A percentile compares a stretch with the other conserved stretches of the same genome.
phyloP scores from a whole-genome alignment of 345 rosid genomes.

The Aquilaria yunnanensis region DNA sequence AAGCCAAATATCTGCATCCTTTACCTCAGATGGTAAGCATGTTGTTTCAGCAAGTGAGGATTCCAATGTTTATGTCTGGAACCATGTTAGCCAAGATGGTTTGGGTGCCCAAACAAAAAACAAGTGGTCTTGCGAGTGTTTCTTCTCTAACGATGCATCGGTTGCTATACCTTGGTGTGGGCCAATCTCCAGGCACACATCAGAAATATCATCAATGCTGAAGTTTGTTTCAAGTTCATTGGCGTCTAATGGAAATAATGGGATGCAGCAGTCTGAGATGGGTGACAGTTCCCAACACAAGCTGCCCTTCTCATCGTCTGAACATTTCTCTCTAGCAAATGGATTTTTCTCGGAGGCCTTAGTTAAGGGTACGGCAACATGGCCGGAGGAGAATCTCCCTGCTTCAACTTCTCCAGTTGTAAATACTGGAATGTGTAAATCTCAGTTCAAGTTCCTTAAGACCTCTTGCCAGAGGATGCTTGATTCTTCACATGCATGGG shows the following conservation, averaged over 20 bases:
- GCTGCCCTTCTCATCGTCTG: slow-evolving; percentile 25
- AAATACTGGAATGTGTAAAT: slow-evolving; percentile 24
- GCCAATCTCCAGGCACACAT: neutral
- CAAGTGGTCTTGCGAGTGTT: slow-evolving; percentile 28
- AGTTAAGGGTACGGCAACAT: slow-evolving; percentile 41
- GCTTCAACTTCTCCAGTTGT: slow-evolving; percentile 12
- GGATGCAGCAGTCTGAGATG: slow-evolving; percentile 9
- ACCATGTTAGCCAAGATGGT: slow-evolving; percentile 17
- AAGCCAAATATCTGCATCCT: slow-evolving; percentile 32
- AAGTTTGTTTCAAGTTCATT: neutral
- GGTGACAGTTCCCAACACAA: slow-evolving; percentile 21
- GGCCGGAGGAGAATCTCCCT: slow-evolving; percentile 53
- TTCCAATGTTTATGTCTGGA: slow-evolving; percentile 39
- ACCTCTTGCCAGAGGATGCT: slow-evolving; percentile 17
- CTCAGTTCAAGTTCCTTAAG: slow-evolving; percentile 30
- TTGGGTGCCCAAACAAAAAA: slow-evolving; percentile 19
- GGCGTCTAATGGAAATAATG: slow-evolving; percentile 7
- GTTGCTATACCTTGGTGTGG: slow-evolving; percentile 31
- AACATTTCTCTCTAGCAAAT: slow-evolving; percentile 12
- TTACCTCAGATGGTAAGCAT: slow-evolving; percentile 34
- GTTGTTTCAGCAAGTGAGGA: slow-evolving; percentile 40
- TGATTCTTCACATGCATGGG: slow-evolving; percentile 34
- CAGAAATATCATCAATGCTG: slow-evolving; percentile 7
- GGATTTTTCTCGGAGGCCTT: slow-evolving; percentile 18
- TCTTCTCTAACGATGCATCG: slow-evolving; percentile 30